phyloP scores from a whole-genome alignment of 1,139 yeast genomes.

The Yamadazyma songkhlaensis region DNA sequence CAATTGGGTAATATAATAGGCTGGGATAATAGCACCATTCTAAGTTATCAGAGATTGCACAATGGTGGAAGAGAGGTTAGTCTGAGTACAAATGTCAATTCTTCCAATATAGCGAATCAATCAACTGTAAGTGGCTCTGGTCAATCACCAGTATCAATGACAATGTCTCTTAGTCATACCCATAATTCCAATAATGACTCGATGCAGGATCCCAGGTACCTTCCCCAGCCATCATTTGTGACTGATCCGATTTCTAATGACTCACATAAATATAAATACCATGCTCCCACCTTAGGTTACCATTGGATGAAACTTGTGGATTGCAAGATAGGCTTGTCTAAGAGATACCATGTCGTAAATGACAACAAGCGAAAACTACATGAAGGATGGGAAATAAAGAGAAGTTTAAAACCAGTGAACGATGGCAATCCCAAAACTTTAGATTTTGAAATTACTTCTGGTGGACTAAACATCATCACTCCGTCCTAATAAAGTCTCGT shows the following conservation, averaged over 20 bases:
- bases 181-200: background rate
- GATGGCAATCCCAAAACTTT: background rate
- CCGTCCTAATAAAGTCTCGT: too few species aligned
- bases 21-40: constrained; percentile 54
- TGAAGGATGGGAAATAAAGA: constrained; percentile 27
- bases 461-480: constrained; percentile 8
- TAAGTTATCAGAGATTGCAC: constrained; percentile 11
- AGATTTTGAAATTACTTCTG: constrained; percentile 1
- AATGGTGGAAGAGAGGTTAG: background rate
- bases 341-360: constrained; percentile 27
- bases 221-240: background rate
- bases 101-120: background rate
- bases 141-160: too few species aligned
- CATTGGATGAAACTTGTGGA: constrained; percentile 36
- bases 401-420: constrained; percentile 14
- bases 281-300: constrained; percentile 40
- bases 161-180: too few species aligned
- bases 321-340: constrained; percentile 32
- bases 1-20: constrained; percentile 76
- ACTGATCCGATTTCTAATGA: background rate
- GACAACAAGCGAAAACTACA: constrained; percentile 9
- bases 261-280: constrained; percentile 1
- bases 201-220: background rate
- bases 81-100: background rate
- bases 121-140: background rate